These are phyloP conservation scores for Avena atlantica DNA, from an alignment of 176 grass and related monocot genomes.

Conservation along the genomic window DNA sequence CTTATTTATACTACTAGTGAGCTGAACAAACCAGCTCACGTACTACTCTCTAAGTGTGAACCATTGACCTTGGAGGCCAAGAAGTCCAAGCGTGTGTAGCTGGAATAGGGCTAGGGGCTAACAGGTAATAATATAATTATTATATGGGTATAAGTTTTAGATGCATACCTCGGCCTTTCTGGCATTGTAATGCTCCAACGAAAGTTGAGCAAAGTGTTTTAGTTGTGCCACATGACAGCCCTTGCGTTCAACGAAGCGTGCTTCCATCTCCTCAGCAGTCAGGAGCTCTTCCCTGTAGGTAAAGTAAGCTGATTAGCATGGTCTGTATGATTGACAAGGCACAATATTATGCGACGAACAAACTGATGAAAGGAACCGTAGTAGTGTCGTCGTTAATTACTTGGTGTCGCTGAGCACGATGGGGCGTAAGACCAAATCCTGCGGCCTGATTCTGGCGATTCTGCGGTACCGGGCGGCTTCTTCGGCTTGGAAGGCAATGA, in stretches of 20 bases:
- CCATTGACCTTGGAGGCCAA: no score
- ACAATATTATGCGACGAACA: no score
- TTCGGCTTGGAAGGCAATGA: neutral
- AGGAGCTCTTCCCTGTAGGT: neutral
- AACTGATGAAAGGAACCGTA: no score
- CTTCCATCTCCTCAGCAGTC: conserved; percentile 26
- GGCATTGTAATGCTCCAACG: neutral
- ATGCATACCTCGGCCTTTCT: neutral
- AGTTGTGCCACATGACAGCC: neutral
- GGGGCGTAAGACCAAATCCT: neutral
- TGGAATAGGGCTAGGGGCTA: no score
- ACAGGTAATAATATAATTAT: neutral
- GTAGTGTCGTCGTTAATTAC: neutral
- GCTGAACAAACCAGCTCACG: no score
- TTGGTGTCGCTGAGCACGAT: neutral
- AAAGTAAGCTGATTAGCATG: neutral
- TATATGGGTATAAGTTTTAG: neutral
- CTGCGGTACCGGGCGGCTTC: neutral
- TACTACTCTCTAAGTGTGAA: no score
- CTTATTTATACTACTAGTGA: no score
- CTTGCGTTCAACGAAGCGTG: neutral
- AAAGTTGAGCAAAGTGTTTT: neutral
- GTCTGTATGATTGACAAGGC: no score
- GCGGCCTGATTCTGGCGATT: neutral
- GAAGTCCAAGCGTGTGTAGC: no score